phyloP scores from a whole-genome alignment of 2,329 filamentous ascomycete species.

The Cytospora leucostoma region DNA sequence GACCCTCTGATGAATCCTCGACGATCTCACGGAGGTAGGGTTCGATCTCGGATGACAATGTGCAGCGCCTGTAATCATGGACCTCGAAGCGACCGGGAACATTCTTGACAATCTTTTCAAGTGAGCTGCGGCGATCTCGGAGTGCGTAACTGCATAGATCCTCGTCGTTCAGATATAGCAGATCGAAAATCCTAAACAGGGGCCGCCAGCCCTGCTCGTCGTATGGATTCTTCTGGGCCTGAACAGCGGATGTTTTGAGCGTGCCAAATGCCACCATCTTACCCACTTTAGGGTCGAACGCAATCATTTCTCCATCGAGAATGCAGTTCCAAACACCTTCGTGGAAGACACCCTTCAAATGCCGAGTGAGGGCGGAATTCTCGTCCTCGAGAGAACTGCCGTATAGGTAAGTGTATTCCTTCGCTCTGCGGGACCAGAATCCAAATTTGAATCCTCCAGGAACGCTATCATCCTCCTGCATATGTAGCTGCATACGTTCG shows the following conservation, averaged over 20 bases:
- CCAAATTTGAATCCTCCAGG: constrained; percentile 73
- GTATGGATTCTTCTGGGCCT: constrained; percentile 74
- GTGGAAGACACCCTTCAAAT: constrained; percentile 76
- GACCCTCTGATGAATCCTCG: constrained; percentile 81
- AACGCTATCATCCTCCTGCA: constrained; percentile 68
- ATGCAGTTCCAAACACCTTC: constrained; percentile 81
- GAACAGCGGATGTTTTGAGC: constrained; percentile 84
- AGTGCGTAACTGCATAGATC: constrained; percentile 81
- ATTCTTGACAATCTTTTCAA: constrained; percentile 67
- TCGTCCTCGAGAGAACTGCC: constrained; percentile 74
- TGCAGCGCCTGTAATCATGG: constrained; percentile 70
- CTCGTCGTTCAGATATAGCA: constrained; percentile 81
- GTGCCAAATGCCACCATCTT: constrained; percentile 88
- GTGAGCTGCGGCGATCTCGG: constrained; percentile 73
- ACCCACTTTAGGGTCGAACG: constrained; percentile 87
- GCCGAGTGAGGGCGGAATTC: constrained; percentile 75
- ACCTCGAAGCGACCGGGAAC: constrained; percentile 80
- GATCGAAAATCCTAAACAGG: constrained; percentile 85
- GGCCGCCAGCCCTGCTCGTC: constrained; percentile 67
- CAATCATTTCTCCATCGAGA: constrained; percentile 97
- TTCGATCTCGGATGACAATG: constrained; percentile 72
- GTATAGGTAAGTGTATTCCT: constrained; percentile 95
- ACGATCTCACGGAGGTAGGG: constrained; percentile 78
- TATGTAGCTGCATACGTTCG: constrained; percentile 95
- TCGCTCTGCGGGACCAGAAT: constrained; percentile 96